phyloP scores from a whole-genome alignment of 2,329 filamentous ascomycete genomes.

The Phoma sp. region DNA sequence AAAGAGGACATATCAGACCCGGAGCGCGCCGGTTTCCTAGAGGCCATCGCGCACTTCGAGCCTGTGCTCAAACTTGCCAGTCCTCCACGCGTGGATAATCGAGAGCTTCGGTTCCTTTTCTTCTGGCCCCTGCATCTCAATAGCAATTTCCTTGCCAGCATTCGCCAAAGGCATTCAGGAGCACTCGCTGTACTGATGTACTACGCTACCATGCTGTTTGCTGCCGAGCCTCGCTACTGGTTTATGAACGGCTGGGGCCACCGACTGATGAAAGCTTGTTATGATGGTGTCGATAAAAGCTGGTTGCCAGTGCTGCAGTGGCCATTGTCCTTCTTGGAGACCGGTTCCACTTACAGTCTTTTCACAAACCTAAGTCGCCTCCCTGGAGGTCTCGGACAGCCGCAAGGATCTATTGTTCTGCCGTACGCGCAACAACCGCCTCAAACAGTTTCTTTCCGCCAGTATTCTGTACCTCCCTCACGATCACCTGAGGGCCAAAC shows the following conservation, averaged over 20 bases:
- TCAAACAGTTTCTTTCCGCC: constrained; percentile 8
- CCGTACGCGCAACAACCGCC: constrained; percentile 11
- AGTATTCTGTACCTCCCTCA: not conserved
- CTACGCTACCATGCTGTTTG: constrained; percentile 47
- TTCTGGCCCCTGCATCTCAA: constrained; percentile 50
- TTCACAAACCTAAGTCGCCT: constrained; percentile 2
- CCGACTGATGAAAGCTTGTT: constrained; percentile 34
- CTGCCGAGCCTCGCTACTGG: constrained; percentile 48
- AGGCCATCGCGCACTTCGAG: constrained; percentile 27
- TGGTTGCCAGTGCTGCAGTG: constrained; percentile 38
- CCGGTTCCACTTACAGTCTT: constrained; percentile 12
- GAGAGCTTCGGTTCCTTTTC: constrained; percentile 46
- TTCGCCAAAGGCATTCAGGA: constrained; percentile 42
- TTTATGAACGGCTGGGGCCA: constrained; percentile 49
- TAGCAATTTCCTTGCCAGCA: constrained; percentile 38
- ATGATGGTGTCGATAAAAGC: constrained; percentile 29
- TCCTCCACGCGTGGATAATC: constrained; percentile 37
- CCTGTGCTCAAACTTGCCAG: constrained; percentile 31
- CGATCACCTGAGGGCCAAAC: not conserved
- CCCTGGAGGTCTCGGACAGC: not conserved
- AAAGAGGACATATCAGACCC: constrained; percentile 26
- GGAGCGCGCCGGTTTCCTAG: constrained; percentile 25
- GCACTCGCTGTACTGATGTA: constrained; percentile 50
- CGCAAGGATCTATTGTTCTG: not conserved
- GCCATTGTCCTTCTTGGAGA: constrained; percentile 32